Conservation (phyloP, 352 stramenopile genomes). For the Blastocystis sp. region DNA sequence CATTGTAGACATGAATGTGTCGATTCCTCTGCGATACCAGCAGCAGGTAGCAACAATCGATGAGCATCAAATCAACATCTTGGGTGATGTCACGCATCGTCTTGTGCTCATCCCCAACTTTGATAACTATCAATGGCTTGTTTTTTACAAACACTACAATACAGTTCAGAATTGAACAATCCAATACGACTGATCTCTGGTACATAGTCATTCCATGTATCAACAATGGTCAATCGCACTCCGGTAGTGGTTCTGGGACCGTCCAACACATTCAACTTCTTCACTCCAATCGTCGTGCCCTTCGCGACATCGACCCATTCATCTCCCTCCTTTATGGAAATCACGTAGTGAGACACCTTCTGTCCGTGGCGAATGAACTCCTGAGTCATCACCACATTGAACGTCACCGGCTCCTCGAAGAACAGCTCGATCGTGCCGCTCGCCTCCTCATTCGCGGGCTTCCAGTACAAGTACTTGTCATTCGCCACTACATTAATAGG, state of each 20-base stretch:
- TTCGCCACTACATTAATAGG: slow-evolving; percentile 16
- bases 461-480: slow-evolving; percentile 60
- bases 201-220: slow-evolving; percentile 53
- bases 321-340: background rate
- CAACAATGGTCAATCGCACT: slow-evolving; percentile 29
- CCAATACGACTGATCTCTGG: slow-evolving; percentile 47
- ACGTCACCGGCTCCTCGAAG: slow-evolving; percentile 35
- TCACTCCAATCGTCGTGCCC: slow-evolving; percentile 58
- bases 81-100: slow-evolving; percentile 36
- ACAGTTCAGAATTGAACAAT: slow-evolving; percentile 50
- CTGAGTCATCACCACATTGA: slow-evolving; percentile 60
- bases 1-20: slow-evolving; percentile 57
- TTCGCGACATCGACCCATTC: slow-evolving; percentile 39
- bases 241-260: background rate
- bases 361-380: slow-evolving; percentile 58
- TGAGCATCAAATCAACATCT: background rate
- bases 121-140: slow-evolving; percentile 20
- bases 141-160: background rate
- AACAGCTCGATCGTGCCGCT: background rate
- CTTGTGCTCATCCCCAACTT: slow-evolving; percentile 26
- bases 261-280: slow-evolving; percentile 49
- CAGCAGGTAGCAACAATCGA: slow-evolving; percentile 52
- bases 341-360: slow-evolving; percentile 35
- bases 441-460: background rate
- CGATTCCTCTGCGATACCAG: slow-evolving; percentile 43